These are phyloP conservation scores for Arabidopsis arenosa DNA, from an alignment of 345 rosid species.

Conservation along the genomic window DNA sequence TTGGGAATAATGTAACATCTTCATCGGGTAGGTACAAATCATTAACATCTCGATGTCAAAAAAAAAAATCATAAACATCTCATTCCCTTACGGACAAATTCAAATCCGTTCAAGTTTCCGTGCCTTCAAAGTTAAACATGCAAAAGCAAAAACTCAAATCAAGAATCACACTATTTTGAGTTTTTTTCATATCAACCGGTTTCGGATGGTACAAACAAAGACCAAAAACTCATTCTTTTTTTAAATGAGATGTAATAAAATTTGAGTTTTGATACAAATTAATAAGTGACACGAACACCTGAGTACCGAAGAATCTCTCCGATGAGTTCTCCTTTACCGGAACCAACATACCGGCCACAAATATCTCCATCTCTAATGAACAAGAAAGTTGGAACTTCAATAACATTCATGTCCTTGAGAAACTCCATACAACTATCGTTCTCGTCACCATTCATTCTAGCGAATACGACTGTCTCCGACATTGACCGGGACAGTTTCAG, in stretches of 20 bases:
- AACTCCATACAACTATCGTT: conserved; percentile 93
- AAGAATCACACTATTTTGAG: conserved; percentile 5
- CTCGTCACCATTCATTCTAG: conserved; percentile 96
- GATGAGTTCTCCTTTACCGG: conserved; percentile 93
- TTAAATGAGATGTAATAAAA: neutral
- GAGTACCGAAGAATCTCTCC: conserved; percentile 92
- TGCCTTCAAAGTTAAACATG: conserved; percentile 27
- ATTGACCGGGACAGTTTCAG: conserved; percentile 77
- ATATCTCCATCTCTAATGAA: conserved; percentile 82
- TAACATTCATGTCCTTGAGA: conserved; percentile 80
- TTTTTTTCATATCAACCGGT: conserved; percentile 6
- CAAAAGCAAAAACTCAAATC: conserved; percentile 2
- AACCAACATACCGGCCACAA: conserved; percentile 84
- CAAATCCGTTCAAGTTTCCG: neutral
- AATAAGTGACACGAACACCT: conserved; percentile 82
- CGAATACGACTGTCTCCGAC: conserved; percentile 74
- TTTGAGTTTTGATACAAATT: conserved; percentile 22
- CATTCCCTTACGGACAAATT: conserved; percentile 12
- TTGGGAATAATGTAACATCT: conserved; percentile 19
- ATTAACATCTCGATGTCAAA: neutral
- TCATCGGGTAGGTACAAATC: conserved; percentile 39
- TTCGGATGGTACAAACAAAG: conserved; percentile 21
- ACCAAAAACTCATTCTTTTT: neutral
- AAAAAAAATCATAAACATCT: conserved; percentile 6
- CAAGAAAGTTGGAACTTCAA: conserved; percentile 88